Conservation (phyloP, 345 rosid genomes). For the rapeseed (Brassica napus) region DNA sequence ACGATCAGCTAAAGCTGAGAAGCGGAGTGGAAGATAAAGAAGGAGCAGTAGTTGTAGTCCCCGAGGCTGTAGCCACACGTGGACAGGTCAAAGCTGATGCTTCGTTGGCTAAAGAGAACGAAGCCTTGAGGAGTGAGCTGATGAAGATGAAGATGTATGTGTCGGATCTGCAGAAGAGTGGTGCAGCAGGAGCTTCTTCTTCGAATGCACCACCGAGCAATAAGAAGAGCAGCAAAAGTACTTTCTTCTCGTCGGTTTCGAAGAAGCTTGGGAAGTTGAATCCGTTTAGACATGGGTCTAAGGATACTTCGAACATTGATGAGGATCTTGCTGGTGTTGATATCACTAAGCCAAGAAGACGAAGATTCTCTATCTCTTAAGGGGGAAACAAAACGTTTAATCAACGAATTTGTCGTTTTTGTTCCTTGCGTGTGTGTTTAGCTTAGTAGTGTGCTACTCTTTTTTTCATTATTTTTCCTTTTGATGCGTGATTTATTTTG, state of each 20-base stretch:
- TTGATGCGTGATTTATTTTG: slow-evolving; percentile 26
- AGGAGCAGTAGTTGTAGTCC: slow-evolving; percentile 22
- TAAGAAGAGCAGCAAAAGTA: slow-evolving; percentile 41
- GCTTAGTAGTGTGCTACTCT: slow-evolving; percentile 3
- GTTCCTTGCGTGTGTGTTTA: slow-evolving; percentile 11
- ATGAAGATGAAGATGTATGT: slow-evolving; percentile 83
- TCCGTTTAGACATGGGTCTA: slow-evolving; percentile 82
- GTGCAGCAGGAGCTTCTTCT: slow-evolving; percentile 37
- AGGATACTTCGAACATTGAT: slow-evolving; percentile 78
- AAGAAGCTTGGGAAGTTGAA: slow-evolving; percentile 83
- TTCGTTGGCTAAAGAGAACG: slow-evolving; percentile 76
- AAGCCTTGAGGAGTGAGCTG: slow-evolving; percentile 74
- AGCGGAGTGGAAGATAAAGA: slow-evolving; percentile 49
- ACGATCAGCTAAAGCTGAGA: slow-evolving; percentile 83
- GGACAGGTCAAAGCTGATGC: slow-evolving; percentile 63
- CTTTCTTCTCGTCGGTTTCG: slow-evolving; percentile 86
- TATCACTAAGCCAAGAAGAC: slow-evolving; percentile 78
- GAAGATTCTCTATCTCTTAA: slow-evolving; percentile 89
- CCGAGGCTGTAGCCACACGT: slow-evolving; percentile 54
- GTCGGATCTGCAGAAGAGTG: slow-evolving; percentile 59
- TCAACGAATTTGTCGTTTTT: slow-evolving; percentile 18
- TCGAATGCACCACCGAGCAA: slow-evolving; percentile 27
- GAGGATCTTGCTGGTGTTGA: slow-evolving; percentile 51
- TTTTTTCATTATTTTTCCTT: background rate
- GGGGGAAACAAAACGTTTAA: background rate